Conservation (phyloP, 805 yeast species). For the Candida insectalens region DNA sequence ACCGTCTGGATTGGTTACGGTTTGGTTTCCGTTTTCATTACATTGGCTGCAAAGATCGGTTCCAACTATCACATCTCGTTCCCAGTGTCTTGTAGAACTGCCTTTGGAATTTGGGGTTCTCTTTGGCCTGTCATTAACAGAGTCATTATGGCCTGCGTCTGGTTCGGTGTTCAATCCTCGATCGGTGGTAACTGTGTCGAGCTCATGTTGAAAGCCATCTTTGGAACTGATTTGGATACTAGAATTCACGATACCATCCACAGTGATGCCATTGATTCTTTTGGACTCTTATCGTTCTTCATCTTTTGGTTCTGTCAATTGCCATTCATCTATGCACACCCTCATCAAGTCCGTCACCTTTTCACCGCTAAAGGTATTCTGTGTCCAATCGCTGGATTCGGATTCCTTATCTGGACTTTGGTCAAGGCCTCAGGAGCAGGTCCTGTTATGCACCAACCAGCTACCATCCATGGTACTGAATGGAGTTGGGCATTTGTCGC, state of each 20-base stretch:
- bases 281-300: conserved; percentile 66
- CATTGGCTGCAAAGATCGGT: conserved; percentile 69
- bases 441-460: conserved; percentile 49
- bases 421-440: conserved; percentile 77
- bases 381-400: conserved; percentile 78
- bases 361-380: conserved; percentile 74
- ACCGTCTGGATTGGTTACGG: conserved; percentile 81
- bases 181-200: conserved; percentile 79
- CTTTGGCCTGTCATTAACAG: conserved; percentile 85
- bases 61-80: conserved; percentile 73
- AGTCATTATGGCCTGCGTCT: conserved; percentile 67
- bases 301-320: conserved; percentile 72
- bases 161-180: conserved; percentile 85
- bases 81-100: conserved; percentile 72
- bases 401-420: conserved; percentile 76
- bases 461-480: conserved; percentile 44
- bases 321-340: conserved; percentile 75
- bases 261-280: conserved; percentile 43
- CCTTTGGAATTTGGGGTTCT: conserved; percentile 83
- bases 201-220: conserved; percentile 67
- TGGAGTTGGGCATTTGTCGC: conserved; percentile 79
- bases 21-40: conserved; percentile 60
- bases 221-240: conserved; percentile 52
- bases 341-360: conserved; percentile 73
- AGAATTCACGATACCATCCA: conserved; percentile 59